Conservation (phyloP, 306 rosid species). For the Sicyos edulis region DNA sequence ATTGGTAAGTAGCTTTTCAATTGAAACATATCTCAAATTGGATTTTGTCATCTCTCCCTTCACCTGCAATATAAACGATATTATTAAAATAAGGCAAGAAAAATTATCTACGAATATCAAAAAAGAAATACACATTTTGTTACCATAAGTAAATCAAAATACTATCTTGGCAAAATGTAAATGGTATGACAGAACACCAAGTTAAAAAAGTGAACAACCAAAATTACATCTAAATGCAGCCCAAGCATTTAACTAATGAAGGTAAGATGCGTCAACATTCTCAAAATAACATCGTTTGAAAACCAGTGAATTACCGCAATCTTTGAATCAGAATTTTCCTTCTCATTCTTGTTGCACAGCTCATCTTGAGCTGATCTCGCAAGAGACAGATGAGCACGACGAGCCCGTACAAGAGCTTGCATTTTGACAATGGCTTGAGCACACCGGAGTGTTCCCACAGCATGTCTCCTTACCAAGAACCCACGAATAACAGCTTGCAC, state of each 20-base stretch:
- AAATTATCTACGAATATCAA: background rate
- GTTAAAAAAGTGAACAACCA: conserved; percentile 7
- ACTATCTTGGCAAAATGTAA: background rate
- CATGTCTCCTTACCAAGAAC: conserved; percentile 81
- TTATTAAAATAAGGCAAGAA: background rate
- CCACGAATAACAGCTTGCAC: conserved; percentile 97
- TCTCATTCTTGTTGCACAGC: conserved; percentile 26
- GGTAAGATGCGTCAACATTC: background rate
- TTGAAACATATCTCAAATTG: conserved; percentile 34
- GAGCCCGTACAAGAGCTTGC: conserved; percentile 86
- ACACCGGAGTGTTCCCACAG: conserved; percentile 86
- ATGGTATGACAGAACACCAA: background rate
- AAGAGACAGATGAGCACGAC: conserved; percentile 32
- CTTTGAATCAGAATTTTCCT: conserved; percentile 24
- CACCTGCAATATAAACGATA: conserved; percentile 41
- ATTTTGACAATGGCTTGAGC: conserved; percentile 75
- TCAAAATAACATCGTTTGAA: background rate
- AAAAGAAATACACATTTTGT: background rate
- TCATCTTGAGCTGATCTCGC: conserved; percentile 28
- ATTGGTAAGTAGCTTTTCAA: conserved; percentile 76
- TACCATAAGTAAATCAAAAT: background rate
- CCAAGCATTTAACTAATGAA: conserved; percentile 1
- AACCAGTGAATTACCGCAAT: conserved; percentile 42
- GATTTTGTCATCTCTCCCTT: conserved; percentile 36
- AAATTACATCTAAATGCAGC: conserved; percentile 12